These are phyloP conservation scores for Candida maesae DNA, from an alignment of 805 yeast species.

Conservation along the genomic window DNA sequence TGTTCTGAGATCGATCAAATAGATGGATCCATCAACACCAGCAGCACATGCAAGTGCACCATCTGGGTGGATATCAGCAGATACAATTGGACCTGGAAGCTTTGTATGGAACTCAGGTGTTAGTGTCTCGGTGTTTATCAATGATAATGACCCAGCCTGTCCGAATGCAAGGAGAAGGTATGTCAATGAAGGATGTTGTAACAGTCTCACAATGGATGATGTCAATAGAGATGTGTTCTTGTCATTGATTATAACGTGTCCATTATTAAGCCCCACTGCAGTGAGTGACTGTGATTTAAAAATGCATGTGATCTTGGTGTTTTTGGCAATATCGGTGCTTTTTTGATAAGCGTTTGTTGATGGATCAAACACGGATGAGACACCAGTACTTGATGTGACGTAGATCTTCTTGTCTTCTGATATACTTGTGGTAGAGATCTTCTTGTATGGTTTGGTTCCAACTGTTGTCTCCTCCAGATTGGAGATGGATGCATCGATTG, in stretches of 20 bases:
- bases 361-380: constrained; percentile 12
- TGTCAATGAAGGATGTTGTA: constrained; percentile 33
- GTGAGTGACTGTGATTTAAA: constrained; percentile 6
- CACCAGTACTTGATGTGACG: constrained; percentile 19
- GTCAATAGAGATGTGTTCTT: constrained; percentile 5
- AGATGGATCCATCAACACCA: constrained; percentile 27
- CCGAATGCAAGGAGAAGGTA: constrained; percentile 30
- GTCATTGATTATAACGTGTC: constrained; percentile 15
- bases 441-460: constrained; percentile 19
- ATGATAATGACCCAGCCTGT: constrained; percentile 24
- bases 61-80: constrained; percentile 38
- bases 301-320: constrained; percentile 13
- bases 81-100: constrained; percentile 4
- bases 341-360: constrained; percentile 9
- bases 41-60: constrained; percentile 43
- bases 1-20: constrained; percentile 32
- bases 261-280: constrained; percentile 16
- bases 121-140: constrained; percentile 8
- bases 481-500: constrained; percentile 10
- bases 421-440: constrained; percentile 3
- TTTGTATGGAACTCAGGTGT: constrained; percentile 1
- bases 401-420: constrained; percentile 6
- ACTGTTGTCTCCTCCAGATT: neutral
- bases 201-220: constrained; percentile 21
- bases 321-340: constrained; percentile 12